Conservation (phyloP, 352 stramenopile species). For the Hyaloperonospora brassicae region DNA sequence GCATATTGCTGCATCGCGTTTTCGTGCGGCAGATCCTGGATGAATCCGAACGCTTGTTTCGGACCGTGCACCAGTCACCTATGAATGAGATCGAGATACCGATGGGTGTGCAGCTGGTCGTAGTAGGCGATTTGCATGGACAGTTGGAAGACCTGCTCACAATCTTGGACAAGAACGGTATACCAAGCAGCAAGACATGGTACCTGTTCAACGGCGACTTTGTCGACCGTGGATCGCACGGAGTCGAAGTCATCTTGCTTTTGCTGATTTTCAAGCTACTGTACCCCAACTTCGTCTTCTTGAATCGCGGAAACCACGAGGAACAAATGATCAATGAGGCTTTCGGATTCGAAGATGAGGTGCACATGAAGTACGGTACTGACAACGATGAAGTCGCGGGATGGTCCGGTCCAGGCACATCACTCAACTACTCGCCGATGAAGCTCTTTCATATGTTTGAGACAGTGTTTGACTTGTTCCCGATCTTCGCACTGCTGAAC, state of each 20-base stretch:
- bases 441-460: constrained; percentile 83
- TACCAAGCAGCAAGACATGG: constrained; percentile 81
- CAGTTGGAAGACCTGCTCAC: constrained; percentile 91
- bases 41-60: constrained; percentile 52
- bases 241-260: constrained; percentile 88
- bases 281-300: constrained; percentile 82
- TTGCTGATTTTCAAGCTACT: constrained; percentile 87
- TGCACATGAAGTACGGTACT: constrained; percentile 73
- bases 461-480: constrained; percentile 80
- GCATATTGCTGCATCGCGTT: constrained; percentile 67
- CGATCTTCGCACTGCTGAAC: constrained; percentile 88
- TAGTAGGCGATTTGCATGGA: constrained; percentile 90
- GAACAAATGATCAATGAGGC: constrained; percentile 89
- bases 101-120: constrained; percentile 77
- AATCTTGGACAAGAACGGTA: constrained; percentile 89
- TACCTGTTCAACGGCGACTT: constrained; percentile 96
- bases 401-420: constrained; percentile 49
- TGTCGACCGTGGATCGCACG: constrained; percentile 89
- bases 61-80: constrained; percentile 31
- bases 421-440: constrained; percentile 60
- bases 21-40: constrained; percentile 75
- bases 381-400: constrained; percentile 69
- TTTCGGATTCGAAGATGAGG: constrained; percentile 82
- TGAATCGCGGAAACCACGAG: constrained; percentile 95
- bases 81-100: constrained; percentile 78